Evolutionary conservation across 768 basidiomycete genomes (phyloP), one percentile per base, ranked within the genome.

Genomic region (Phlebiopsis gigantea): DNA sequence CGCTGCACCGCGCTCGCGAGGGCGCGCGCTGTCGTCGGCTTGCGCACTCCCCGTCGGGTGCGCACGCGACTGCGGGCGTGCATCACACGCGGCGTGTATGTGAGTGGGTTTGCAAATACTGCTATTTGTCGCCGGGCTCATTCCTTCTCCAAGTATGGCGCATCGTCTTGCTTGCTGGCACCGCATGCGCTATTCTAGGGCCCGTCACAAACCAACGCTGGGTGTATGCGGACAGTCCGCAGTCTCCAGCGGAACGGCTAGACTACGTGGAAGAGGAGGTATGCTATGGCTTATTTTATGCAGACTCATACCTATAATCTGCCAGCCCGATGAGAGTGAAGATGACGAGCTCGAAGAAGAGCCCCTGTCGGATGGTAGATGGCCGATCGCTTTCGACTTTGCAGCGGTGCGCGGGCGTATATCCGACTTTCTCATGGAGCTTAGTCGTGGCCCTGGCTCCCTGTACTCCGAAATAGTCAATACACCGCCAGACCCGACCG

Each of bases 401-500:
- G 43, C 60, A 2, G 54, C 56, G 17, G 7, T 67, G 4, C 66
- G 64, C 44, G 47, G 58, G 2, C 66, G 63, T 7, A 24, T 67
- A 25, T 62, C 62, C n/a, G 60, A 60, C 0, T 59, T 67, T 10
- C 43, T 67, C 4, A 56, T 65, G 1, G 66, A 67, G 28, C 61
- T 67, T 8, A 60, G 61, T 12, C 52, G 61, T 1, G 64, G 66
- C 1, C 66, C 66, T 2, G 66, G 66, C 14, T 67, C 66, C 12
- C 50, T 67, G 5, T 67, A 65, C 39, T 60, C 64, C 31, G 57
- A 63, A 39, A 53, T 67, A 15, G 60, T 67, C 17, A 57, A 65
- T 46, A n/a, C 25, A 5, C 64, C 60, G 1, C 64, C 64, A 3
- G 62, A 65, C 42, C 56, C 55, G 4, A 24, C 42, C 14, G 42